Percentiles rank a stretch among this genome's conserved stretches.
Conservation (phyloP, 1,284 basidiomycete species). For the Rhodotorula glutinis region DNA sequence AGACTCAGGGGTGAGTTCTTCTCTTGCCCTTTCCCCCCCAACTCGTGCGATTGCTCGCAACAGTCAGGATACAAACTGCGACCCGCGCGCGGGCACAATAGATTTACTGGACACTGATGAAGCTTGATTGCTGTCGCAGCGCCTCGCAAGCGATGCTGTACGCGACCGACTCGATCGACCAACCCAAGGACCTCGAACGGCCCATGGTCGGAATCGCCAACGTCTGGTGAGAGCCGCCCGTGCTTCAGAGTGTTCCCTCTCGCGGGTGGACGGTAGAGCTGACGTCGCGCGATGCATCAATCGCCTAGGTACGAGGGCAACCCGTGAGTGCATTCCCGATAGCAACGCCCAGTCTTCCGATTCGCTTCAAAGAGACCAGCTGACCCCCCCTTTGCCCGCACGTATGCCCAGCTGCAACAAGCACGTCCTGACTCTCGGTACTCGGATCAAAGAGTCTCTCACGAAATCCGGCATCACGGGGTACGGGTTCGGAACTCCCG, state of each 20-base stretch:
- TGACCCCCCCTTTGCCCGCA: not conserved
- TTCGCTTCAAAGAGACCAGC: too few relatives aligned
- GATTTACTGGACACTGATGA: too few relatives aligned
- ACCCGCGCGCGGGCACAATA: too few relatives aligned
- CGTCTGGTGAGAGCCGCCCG: slow-evolving; percentile 67
- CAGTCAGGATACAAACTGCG: too few relatives aligned
- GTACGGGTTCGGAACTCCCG: slow-evolving; percentile 96
- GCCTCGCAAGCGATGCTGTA: slow-evolving; percentile 84
- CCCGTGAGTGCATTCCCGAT: slow-evolving; percentile 71
- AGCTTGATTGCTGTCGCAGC: too few relatives aligned
- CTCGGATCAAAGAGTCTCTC: slow-evolving; percentile 78
- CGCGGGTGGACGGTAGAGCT: not conserved
- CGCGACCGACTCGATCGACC: slow-evolving; percentile 81
- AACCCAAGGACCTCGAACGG: slow-evolving; percentile 75
- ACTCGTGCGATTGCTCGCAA: too few relatives aligned
- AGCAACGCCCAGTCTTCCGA: too few relatives aligned
- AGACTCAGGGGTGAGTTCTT: slow-evolving; percentile 4
- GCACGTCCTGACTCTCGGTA: slow-evolving; percentile 84
- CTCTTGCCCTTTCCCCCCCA: not conserved
- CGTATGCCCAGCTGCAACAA: slow-evolving; percentile 71
- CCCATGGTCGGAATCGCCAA: slow-evolving; percentile 94
- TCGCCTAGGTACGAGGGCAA: slow-evolving; percentile 76
- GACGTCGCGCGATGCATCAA: not conserved
- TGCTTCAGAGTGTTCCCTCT: too few relatives aligned
- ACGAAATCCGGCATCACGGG: slow-evolving; percentile 72